phyloP scores from a whole-genome alignment of 2,329 filamentous ascomycete species.

The Stenocarpella maydis region DNA sequence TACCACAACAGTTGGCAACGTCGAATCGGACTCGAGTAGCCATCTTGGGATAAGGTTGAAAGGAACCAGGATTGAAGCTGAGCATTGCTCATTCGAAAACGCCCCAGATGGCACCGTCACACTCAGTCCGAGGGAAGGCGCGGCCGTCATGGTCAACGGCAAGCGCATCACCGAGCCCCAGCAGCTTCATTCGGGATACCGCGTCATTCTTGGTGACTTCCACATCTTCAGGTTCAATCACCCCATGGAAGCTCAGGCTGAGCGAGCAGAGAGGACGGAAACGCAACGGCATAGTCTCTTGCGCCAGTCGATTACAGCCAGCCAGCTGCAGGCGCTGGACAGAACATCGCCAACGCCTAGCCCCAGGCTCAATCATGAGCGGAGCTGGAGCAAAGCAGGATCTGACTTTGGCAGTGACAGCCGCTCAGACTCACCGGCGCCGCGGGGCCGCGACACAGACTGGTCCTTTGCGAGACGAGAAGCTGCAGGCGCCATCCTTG shows the following conservation, averaged over 20 bases:
- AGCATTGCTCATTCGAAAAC: constrained; percentile 96
- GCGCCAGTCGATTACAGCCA: constrained; percentile 79
- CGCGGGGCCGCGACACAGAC: constrained; percentile 82
- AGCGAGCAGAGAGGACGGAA: constrained; percentile 72
- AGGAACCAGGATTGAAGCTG: constrained; percentile 88
- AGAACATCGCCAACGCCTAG: constrained; percentile 64
- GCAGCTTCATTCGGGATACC: constrained; percentile 87
- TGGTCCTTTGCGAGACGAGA: constrained; percentile 95
- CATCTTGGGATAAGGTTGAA: constrained; percentile 92
- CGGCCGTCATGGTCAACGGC: constrained; percentile 98
- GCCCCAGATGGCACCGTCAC: constrained; percentile 85
- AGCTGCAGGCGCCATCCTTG: constrained; percentile 89
- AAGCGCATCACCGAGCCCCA: constrained; percentile 86
- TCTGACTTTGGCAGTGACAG: constrained; percentile 83
- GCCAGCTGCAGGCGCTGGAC: constrained; percentile 67
- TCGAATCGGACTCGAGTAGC: constrained; percentile 81
- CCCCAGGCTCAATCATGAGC: constrained; percentile 73
- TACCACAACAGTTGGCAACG: constrained; percentile 91
- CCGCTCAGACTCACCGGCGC: constrained; percentile 80
- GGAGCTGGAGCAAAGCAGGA: constrained; percentile 78
- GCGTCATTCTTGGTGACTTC: constrained; percentile 96
- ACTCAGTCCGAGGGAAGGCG: constrained; percentile 86
- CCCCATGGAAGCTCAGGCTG: constrained; percentile 92
- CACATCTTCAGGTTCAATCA: constrained; percentile 99
- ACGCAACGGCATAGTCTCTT: constrained; percentile 80